phyloP scores from a whole-genome alignment of 768 basidiomycete genomes.

The Neoboletus magnificus region DNA sequence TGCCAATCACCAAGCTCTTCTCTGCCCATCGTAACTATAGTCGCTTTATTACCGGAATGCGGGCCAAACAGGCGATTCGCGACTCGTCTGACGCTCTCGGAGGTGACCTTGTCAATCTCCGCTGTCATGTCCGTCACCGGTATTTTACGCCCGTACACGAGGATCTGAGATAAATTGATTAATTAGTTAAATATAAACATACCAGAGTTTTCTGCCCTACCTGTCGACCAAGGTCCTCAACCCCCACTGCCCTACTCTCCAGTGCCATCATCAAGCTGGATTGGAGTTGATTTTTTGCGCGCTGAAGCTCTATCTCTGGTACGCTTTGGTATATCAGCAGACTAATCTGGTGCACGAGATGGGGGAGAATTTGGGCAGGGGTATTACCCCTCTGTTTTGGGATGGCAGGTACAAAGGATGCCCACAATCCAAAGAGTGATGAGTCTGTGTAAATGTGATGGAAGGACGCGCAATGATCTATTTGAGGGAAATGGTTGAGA shows the following conservation, averaged over 20 bases:
- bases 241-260: constrained; percentile 80
- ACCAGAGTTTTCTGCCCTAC: constrained; percentile 33
- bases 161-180: constrained; percentile 45
- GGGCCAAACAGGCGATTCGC: constrained; percentile 74
- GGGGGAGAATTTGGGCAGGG: constrained; percentile 69
- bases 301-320: constrained; percentile 63
- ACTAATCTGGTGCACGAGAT: constrained; percentile 87
- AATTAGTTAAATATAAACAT: not conserved
- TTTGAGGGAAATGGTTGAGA: constrained; percentile 87
- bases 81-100: constrained; percentile 69
- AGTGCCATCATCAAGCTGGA: constrained; percentile 92
- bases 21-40: constrained; percentile 80
- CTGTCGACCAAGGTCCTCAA: constrained; percentile 91
- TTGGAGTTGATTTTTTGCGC: constrained; percentile 96
- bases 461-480: constrained; percentile 96
- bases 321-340: constrained; percentile 69
- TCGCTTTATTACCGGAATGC: constrained; percentile 59
- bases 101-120: constrained; percentile 74
- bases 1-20: constrained; percentile 71
- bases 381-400: constrained; percentile 57
- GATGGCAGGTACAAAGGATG: constrained; percentile 70
- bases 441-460: constrained; percentile 97
- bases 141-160: constrained; percentile 84
- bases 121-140: constrained; percentile 88
- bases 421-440: constrained; percentile 88